Percentiles rank a stretch among this genome's conserved stretches.
These are phyloP conservation scores for Mucor irregularis DNA, from an alignment of 371 early-diverging fungal species.

Conservation along the genomic window DNA sequence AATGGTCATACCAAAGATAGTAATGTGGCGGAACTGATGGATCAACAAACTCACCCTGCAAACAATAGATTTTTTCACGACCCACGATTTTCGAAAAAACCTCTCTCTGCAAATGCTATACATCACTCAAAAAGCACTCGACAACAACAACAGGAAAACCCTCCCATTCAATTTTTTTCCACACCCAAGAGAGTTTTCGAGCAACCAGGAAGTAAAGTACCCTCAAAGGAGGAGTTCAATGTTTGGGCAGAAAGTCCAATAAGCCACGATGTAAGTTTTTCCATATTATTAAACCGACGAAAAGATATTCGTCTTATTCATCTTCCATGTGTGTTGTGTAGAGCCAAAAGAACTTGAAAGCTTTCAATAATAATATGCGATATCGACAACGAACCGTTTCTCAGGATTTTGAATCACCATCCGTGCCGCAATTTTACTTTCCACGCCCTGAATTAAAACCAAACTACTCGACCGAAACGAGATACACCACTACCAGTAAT, in stretches of 20 bases:
- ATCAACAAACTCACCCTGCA: neutral
- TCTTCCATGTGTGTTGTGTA: neutral
- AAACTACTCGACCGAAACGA: conserved; percentile 9
- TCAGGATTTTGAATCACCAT: neutral
- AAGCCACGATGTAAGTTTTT: conserved; percentile 4
- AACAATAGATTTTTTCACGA: conserved; percentile 3
- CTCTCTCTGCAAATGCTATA: neutral
- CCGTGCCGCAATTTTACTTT: conserved; percentile 5
- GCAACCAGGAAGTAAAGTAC: neutral
- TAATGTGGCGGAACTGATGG: neutral
- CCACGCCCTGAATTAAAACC: conserved; percentile 17
- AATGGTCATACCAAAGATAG: neutral
- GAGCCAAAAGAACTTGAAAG: neutral
- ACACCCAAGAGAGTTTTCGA: neutral
- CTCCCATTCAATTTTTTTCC: neutral
- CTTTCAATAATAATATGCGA: neutral
- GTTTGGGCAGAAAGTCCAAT: conserved; percentile 8
- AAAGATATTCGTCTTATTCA: neutral
- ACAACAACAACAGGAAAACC: no score
- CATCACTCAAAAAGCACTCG: neutral
- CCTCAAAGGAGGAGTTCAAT: conserved; percentile 7
- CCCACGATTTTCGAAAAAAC: neutral
- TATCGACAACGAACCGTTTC: neutral
- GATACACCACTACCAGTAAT: neutral
- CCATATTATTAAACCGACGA: neutral